Conservation (phyloP, 177 flowering plant species). For the Vitis hybrid region DNA sequence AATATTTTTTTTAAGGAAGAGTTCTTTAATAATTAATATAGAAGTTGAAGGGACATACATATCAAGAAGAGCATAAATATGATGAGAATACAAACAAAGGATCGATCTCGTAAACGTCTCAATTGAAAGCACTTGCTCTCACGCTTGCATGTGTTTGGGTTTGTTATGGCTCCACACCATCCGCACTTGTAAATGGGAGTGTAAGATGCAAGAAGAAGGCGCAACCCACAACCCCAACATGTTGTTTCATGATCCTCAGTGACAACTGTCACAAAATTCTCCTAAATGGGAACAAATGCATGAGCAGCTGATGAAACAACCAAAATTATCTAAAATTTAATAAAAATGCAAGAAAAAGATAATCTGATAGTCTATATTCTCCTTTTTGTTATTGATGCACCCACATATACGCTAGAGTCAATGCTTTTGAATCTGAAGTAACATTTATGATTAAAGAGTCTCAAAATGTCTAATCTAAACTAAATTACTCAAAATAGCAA, state of each 20-base stretch:
- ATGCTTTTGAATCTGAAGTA: too few relatives aligned
- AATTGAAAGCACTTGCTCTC: conserved; percentile 41
- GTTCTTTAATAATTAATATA: neutral
- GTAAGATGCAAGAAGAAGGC: conserved; percentile 64
- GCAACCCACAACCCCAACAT: conserved; percentile 98
- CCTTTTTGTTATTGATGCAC: too few relatives aligned
- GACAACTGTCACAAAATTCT: conserved; percentile 32
- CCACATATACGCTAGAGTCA: too few relatives aligned
- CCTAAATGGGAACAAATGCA: conserved; percentile 26
- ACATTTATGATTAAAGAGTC: too few relatives aligned
- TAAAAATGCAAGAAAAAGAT: too few relatives aligned
- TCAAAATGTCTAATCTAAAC: too few relatives aligned
- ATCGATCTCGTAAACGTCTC: conserved; percentile 77
- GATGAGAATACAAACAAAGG: conserved; percentile 56
- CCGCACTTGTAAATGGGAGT: conserved; percentile 84
- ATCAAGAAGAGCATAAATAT: conserved; percentile 75
- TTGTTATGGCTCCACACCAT: conserved; percentile 99
- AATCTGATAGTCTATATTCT: too few relatives aligned
- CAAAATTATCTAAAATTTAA: too few relatives aligned
- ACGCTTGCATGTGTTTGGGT: conserved; percentile 37
- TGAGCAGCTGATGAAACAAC: too few relatives aligned
- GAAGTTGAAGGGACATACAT: conserved; percentile 42
- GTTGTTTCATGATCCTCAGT: conserved; percentile 47
- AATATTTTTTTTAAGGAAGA: neutral
- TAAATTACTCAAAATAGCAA: too few relatives aligned